Conservation (phyloP, 1,284 basidiomycete species). For the Rugosomyces carneus region DNA sequence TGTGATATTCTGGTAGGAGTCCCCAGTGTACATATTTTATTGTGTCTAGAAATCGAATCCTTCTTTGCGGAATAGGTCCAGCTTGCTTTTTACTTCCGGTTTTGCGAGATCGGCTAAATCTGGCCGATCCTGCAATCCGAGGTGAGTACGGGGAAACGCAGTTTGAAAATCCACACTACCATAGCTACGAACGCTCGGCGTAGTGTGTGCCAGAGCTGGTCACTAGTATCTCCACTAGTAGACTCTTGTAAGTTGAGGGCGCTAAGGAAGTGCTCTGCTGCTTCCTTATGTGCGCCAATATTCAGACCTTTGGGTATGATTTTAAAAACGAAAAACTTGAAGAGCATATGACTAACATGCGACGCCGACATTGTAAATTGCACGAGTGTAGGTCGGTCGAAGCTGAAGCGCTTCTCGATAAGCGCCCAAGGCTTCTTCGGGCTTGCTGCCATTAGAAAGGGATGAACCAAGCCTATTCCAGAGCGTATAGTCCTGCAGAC, state of each 20-base stretch:
- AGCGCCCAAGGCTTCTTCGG: slow-evolving; percentile 93
- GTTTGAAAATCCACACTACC: slow-evolving; percentile 40
- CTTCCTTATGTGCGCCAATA: slow-evolving; percentile 93
- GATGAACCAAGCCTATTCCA: slow-evolving; percentile 98
- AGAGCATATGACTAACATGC: slow-evolving; percentile 53
- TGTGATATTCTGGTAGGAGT: slow-evolving; percentile 3
- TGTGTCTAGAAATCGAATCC: slow-evolving; percentile 75
- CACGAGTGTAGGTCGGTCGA: slow-evolving; percentile 93
- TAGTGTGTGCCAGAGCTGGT: slow-evolving; percentile 91
- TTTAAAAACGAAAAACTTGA: neutral
- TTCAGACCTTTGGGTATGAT: slow-evolving; percentile 74
- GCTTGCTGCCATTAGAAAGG: slow-evolving; percentile 90
- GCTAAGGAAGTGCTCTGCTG: slow-evolving; percentile 93
- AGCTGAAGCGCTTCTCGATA: slow-evolving; percentile 92
- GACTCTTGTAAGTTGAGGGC: slow-evolving; percentile 81
- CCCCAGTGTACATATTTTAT: neutral
- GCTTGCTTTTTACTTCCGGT: slow-evolving; percentile 39
- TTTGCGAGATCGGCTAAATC: slow-evolving; percentile 64
- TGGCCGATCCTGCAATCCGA: slow-evolving; percentile 42
- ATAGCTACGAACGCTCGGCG: slow-evolving; percentile 77
- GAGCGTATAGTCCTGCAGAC: slow-evolving; percentile 74
- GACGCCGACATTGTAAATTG: slow-evolving; percentile 96
- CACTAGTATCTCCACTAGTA: slow-evolving; percentile 63
- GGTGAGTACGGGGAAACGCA: slow-evolving; percentile 2
- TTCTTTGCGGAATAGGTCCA: slow-evolving; percentile 69